phyloP scores from a whole-genome alignment of 2,329 filamentous ascomycete species.

The Epichloe elymi region DNA sequence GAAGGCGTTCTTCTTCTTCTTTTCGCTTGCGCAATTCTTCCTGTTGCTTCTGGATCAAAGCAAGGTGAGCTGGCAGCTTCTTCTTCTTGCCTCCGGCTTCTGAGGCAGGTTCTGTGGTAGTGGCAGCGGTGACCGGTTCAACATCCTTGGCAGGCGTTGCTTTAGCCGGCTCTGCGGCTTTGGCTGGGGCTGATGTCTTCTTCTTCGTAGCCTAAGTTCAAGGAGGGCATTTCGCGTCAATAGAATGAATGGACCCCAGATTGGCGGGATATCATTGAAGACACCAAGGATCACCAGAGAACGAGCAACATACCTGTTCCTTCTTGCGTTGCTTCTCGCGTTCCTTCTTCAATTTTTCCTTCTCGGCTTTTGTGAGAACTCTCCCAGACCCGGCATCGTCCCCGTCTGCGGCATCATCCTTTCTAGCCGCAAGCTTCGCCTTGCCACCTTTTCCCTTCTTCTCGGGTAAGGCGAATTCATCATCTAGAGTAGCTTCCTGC shows the following conservation, averaged over 20 bases:
- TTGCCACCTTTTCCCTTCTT: slow-evolving; percentile 56
- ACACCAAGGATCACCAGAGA: not conserved
- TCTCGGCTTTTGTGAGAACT: slow-evolving; percentile 93
- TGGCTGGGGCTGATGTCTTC: slow-evolving; percentile 39
- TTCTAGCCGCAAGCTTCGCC: slow-evolving; percentile 29
- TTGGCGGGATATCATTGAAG: not conserved
- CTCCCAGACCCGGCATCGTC: slow-evolving; percentile 45
- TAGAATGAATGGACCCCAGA: not conserved
- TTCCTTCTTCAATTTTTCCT: slow-evolving; percentile 96
- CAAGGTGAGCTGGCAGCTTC: slow-evolving; percentile 68
- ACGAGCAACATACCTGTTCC: slow-evolving; percentile 56
- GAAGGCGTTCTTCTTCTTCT: slow-evolving; percentile 50
- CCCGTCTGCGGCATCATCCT: slow-evolving; percentile 36
- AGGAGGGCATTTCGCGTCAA: not conserved
- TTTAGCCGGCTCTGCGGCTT: slow-evolving; percentile 17
- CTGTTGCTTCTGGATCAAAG: slow-evolving; percentile 68
- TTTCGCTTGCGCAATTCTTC: slow-evolving; percentile 55
- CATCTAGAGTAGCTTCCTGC: slow-evolving; percentile 67
- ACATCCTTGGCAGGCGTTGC: slow-evolving; percentile 27
- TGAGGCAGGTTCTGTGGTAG: slow-evolving; percentile 23
- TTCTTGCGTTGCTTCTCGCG: slow-evolving; percentile 97
- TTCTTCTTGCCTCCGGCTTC: slow-evolving; percentile 62
- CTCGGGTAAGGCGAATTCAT: slow-evolving; percentile 72
- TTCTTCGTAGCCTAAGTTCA: slow-evolving; percentile 59
- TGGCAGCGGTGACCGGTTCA: slow-evolving; percentile 31